phyloP scores from a whole-genome alignment of 441 rosid genomes.

The Populus hybrid region DNA sequence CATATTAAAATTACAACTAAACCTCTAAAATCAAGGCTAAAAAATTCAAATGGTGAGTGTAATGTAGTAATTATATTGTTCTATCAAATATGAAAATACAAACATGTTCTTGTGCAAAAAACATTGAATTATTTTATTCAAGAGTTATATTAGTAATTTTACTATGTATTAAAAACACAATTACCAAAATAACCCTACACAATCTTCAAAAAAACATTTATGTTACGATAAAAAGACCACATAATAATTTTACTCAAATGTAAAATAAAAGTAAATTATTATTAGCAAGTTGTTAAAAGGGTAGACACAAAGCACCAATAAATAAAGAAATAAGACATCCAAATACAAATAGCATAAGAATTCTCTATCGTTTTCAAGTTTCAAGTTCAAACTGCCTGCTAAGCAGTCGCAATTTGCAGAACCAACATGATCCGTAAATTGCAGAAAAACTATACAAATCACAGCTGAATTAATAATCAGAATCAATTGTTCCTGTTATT shows the following conservation, averaged over 20 bases:
- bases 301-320: not conserved
- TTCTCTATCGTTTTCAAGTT: not conserved
- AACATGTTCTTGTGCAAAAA: fast-evolving
- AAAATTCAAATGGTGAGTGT: too few relatives aligned
- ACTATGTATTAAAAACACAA: too few relatives aligned
- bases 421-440: not conserved
- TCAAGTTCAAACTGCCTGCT: not conserved
- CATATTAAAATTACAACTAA: too few relatives aligned
- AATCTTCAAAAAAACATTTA: too few relatives aligned
- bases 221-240: too few relatives aligned
- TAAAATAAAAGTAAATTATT: not conserved
- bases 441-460: not conserved
- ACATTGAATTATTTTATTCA: too few relatives aligned
- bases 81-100: too few relatives aligned
- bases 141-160: too few relatives aligned
- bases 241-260: not conserved
- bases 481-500: not conserved
- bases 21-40: too few relatives aligned
- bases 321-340: not conserved
- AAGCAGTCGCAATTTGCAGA: not conserved
- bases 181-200: too few relatives aligned
- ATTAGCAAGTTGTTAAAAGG: not conserved
- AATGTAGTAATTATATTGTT: too few relatives aligned
- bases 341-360: not conserved
- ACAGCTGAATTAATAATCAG: not conserved